Conservation (phyloP, 352 stramenopile species). For the Vaucheria bursata region DNA sequence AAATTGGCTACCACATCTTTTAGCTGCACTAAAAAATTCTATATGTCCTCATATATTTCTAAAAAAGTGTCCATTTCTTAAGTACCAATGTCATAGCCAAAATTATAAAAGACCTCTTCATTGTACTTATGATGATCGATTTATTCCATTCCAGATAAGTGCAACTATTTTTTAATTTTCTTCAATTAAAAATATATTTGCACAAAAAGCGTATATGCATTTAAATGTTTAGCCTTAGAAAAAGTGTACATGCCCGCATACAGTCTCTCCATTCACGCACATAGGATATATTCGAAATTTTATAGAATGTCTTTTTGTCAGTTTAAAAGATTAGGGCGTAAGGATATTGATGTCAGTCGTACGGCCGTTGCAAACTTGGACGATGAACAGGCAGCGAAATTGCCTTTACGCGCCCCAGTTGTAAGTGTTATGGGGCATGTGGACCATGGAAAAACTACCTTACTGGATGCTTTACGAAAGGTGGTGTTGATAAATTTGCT, state of each 20-base stretch:
- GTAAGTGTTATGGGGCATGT: slow-evolving; percentile 99
- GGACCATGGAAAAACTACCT: slow-evolving; percentile 98
- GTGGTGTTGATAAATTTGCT: too few species aligned
- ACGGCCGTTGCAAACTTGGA: slow-evolving; percentile 18
- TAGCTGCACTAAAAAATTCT: too few species aligned
- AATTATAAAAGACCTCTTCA: too few species aligned
- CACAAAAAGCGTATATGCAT: slow-evolving; percentile 1
- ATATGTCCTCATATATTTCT: too few species aligned
- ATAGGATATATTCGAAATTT: neutral
- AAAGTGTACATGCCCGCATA: neutral
- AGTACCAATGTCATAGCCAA: too few species aligned
- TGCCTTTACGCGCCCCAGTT: slow-evolving; percentile 73
- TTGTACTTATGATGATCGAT: too few species aligned
- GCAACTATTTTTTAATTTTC: too few species aligned
- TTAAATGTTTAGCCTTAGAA: neutral
- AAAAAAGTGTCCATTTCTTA: too few species aligned
- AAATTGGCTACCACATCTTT: too few species aligned
- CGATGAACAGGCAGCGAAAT: slow-evolving; percentile 54
- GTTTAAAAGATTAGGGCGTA: neutral
- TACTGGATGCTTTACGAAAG: slow-evolving; percentile 87
- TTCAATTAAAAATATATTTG: neutral
- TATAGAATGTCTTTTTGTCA: neutral
- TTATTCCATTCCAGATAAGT: too few species aligned
- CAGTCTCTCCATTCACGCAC: neutral
- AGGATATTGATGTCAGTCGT: neutral